Base-by-base conservation (phyloP, 2,329 filamentous ascomycete species). In the Bimuria novae-zelandiae region DNA sequence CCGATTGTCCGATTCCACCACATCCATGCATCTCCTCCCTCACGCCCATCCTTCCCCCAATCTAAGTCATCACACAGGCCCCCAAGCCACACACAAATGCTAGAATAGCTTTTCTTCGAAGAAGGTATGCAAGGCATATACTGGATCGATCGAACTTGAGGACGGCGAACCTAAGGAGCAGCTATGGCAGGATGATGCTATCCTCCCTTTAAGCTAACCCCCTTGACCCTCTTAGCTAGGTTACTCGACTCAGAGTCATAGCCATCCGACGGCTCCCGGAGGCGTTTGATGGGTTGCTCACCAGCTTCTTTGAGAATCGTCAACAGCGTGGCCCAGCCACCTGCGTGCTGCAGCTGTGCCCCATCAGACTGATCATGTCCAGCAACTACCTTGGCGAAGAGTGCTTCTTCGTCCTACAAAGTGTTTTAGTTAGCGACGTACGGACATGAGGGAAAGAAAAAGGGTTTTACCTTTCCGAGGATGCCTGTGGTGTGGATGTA, bases 241-340 rank as follows among this genome's bases (percentile, higher is more conserved):
- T 81, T 79, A 75, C 81, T 81, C 77, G 79, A 78, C 73, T 81
- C 79, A 65, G 76, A 76, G 70, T 81, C 79, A 65, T 76, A 76
- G 57, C 63, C 68, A 51, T 61, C 49, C 47, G 69, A 68, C 47
- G 64, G 56, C 62, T 68, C 59, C 56, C 63, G 63, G 56, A 51
- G 47, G 46, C 81, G 89, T 83, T 94, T 95, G 76, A 87, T 87
- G 84, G 88, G 85, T 85, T 88, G 88, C 89, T 96, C 92, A 96
- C 92, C 91, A 84, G 90, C 92, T 85, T 92, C 89, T 86, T 94
- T 86, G 79, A 97, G 84, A 74, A 99, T 96, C 75, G 89, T 88
- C 77, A 93, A 83, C 70, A 99, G 82, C 54, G 91, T 97, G 75
- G 92, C 89, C 94, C 94, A 99, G 69, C 94, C 94, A 70, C 88